A percentile compares a stretch with the other conserved stretches of the same genome.
Evolutionary conservation across 2,329 filamentous ascomycete genomes (phyloP).

Genomic region (Stagonosporopsis vannaccii): DNA sequence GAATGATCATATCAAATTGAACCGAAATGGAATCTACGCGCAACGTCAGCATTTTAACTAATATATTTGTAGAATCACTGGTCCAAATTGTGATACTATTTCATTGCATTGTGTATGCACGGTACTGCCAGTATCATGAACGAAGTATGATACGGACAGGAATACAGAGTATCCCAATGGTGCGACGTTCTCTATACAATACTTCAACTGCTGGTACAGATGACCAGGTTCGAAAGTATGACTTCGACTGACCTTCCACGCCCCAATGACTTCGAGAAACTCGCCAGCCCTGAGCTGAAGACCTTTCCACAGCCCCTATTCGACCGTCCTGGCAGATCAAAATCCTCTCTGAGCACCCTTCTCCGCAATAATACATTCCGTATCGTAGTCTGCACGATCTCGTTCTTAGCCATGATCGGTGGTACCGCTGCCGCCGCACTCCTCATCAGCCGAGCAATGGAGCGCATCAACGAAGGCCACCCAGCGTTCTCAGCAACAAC

Average conservation of each 20-base stretch:
- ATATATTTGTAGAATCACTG: no score
- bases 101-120: neutral
- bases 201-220: neutral
- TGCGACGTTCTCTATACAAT: neutral
- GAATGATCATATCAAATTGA: no score
- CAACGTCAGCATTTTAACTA: no score
- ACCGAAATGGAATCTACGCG: no score
- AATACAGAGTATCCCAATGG: neutral
- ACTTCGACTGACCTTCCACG: neutral
- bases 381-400: neutral
- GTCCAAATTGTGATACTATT: no score
- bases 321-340: neutral
- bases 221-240: neutral
- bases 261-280: neutral
- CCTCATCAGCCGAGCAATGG: neutral
- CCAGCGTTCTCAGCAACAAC: neutral
- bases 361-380: slow-evolving; percentile 1
- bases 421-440: neutral
- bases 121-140: neutral
- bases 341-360: neutral
- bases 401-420: neutral
- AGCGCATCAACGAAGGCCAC: neutral
- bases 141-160: neutral
- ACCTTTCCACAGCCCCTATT: neutral
- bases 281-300: neutral